These are phyloP conservation scores for Coemansia sp. DNA, from an alignment of 192 early-diverging fungal genomes.

Conservation along the genomic window DNA sequence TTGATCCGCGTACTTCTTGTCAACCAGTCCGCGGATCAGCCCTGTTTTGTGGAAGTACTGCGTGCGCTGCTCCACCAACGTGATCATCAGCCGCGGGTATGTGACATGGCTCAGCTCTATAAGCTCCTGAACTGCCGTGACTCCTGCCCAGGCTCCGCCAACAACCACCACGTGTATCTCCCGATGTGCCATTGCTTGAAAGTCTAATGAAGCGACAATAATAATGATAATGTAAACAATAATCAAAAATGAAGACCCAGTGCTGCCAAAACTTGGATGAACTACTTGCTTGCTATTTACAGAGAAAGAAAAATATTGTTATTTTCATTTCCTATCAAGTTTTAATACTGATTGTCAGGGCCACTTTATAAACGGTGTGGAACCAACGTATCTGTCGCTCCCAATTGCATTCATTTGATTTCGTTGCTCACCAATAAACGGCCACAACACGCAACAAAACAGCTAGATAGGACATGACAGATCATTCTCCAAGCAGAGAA, in stretches of 20 bases:
- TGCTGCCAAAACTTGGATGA: no score
- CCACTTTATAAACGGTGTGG: not conserved
- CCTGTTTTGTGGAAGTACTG: conserved; percentile 61
- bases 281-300: no score
- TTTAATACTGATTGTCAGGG: no score
- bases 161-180: conserved; percentile 57
- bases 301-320: not conserved
- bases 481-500: no score
- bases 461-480: no score
- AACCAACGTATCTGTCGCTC: no score
- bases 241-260: not conserved
- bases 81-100: conserved; percentile 47
- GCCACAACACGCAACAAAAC: no score
- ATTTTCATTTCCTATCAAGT: not conserved
- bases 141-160: conserved; percentile 60
- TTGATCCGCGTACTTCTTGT: conserved; percentile 45
- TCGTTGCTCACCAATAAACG: no score
- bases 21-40: conserved; percentile 56
- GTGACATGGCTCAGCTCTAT: conserved; percentile 27
- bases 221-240: not conserved
- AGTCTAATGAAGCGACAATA: no score
- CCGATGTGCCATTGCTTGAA: conserved; percentile 25
- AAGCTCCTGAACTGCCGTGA: conserved; percentile 51
- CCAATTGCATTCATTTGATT: no score
- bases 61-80: conserved; percentile 59